Evolutionary conservation across 129 eudicot species (phyloP).

Genomic region (Centaurea solstitialis): DNA sequence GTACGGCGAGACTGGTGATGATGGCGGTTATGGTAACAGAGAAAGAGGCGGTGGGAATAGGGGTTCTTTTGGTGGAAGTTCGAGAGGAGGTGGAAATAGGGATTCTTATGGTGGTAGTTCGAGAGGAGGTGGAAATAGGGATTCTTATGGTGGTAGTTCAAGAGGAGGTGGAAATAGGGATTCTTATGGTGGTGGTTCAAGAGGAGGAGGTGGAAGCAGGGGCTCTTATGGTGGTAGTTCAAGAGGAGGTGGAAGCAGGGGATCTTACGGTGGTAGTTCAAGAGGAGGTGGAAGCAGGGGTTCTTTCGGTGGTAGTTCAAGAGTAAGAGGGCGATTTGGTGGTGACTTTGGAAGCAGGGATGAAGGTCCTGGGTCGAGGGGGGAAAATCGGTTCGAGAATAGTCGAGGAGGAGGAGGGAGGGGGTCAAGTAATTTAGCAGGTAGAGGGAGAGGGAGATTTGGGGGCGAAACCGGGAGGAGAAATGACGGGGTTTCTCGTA

Average conservation of each 20-base stretch:
- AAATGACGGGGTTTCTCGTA: constrained; percentile 19
- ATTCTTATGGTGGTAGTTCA: constrained; percentile 29
- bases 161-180: constrained; percentile 37
- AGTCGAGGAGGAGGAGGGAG: constrained; percentile 27
- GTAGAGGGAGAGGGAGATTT: constrained; percentile 28
- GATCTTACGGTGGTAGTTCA: constrained; percentile 30
- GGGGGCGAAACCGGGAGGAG: constrained; percentile 27
- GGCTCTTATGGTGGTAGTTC: constrained; percentile 1
- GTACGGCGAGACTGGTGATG: constrained; percentile 43
- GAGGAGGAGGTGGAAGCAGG: constrained; percentile 36
- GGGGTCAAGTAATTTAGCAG: constrained; percentile 15
- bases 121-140: constrained; percentile 26
- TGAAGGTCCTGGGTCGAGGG: constrained; percentile 14
- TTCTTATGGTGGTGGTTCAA: constrained; percentile 29
- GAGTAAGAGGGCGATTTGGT: constrained; percentile 41
- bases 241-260: constrained; percentile 27
- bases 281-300: constrained; percentile 36
- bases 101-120: neutral
- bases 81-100: constrained; percentile 28
- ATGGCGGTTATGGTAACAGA: constrained; percentile 19
- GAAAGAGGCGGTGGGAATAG: constrained; percentile 40
- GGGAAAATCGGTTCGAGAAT: constrained; percentile 27
- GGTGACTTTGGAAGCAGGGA: constrained; percentile 31
- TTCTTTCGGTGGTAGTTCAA: constrained; percentile 31
- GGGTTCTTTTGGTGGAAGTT: constrained; percentile 13